Conservation (phyloP, 2,329 filamentous ascomycete species). For the Clathrospora elynae region DNA sequence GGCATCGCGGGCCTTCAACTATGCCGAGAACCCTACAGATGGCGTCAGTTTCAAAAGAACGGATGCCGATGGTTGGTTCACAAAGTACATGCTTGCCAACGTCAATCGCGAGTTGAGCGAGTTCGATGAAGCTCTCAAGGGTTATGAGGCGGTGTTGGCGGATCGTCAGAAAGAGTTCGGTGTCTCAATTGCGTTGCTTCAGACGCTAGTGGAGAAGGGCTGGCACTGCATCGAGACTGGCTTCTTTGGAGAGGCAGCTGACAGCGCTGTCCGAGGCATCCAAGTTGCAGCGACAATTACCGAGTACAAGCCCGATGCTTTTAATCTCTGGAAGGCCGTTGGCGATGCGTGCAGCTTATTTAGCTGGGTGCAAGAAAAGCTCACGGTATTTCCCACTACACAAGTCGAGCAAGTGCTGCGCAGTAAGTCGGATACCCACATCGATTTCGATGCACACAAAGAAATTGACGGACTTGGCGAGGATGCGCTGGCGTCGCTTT, state of each 20-base stretch:
- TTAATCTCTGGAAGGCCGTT: constrained; percentile 94
- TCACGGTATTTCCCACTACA: constrained; percentile 65
- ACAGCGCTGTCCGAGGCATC: constrained; percentile 72
- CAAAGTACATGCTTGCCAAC: constrained; percentile 94
- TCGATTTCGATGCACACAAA: constrained; percentile 63
- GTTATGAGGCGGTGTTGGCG: constrained; percentile 75
- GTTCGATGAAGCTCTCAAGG: constrained; percentile 77
- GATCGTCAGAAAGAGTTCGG: constrained; percentile 77
- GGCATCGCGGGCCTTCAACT: constrained; percentile 87
- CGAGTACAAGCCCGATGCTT: constrained; percentile 68
- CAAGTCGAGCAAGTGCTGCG: constrained; percentile 65
- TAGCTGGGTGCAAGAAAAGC: constrained; percentile 73
- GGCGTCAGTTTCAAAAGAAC: constrained; percentile 59
- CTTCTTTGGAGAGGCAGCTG: constrained; percentile 80
- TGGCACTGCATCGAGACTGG: constrained; percentile 79
- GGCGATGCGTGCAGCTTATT: constrained; percentile 89
- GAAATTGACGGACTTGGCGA: constrained; percentile 70
- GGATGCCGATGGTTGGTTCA: constrained; percentile 84
- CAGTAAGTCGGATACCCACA: constrained; percentile 54
- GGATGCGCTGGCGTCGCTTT: constrained; percentile 38
- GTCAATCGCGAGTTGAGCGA: constrained; percentile 91
- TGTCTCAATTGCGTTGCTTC: constrained; percentile 83
- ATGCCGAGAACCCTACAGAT: constrained; percentile 77
- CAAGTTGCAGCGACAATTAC: constrained; percentile 68
- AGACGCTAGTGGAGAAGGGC: constrained; percentile 83